phyloP scores from a whole-genome alignment of 768 basidiomycete genomes.

The Podaxis sp. region DNA sequence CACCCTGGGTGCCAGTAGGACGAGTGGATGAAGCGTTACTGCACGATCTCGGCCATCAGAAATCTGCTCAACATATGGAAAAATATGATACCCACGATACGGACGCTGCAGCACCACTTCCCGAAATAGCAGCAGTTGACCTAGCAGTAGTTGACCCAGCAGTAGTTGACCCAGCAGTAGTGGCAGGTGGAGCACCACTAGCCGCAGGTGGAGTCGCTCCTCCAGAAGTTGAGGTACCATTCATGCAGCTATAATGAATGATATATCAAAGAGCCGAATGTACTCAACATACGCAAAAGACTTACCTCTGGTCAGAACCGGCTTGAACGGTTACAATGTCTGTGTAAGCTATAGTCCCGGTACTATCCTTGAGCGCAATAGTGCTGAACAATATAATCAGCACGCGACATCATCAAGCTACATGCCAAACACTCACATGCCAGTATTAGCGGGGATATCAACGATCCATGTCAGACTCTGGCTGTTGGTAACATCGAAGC shows the following conservation, averaged over 20 bases:
- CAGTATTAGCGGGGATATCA: slow-evolving; percentile 41
- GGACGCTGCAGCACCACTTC: background rate
- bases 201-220: background rate
- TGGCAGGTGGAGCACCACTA: slow-evolving; percentile 1
- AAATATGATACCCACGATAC: background rate
- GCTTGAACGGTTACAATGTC: slow-evolving; percentile 45
- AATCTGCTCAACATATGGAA: background rate
- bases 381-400: slow-evolving; percentile 37
- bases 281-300: background rate
- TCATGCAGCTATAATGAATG: slow-evolving; percentile 8
- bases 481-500: slow-evolving; percentile 46
- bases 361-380: slow-evolving; percentile 55
- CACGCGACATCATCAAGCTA: background rate
- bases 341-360: slow-evolving; percentile 53
- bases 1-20: slow-evolving; percentile 19
- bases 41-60: background rate
- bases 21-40: slow-evolving; percentile 1
- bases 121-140: background rate
- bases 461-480: slow-evolving; percentile 54
- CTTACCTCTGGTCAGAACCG: slow-evolving; percentile 37
- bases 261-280: background rate
- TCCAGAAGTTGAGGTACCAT: background rate
- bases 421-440: slow-evolving; percentile 41
- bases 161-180: slow-evolving; percentile 9
- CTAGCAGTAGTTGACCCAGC: background rate